Evolutionary conservation across 2,329 filamentous ascomycete species (phyloP).

Genomic region (Paecilomyces sp.): DNA sequence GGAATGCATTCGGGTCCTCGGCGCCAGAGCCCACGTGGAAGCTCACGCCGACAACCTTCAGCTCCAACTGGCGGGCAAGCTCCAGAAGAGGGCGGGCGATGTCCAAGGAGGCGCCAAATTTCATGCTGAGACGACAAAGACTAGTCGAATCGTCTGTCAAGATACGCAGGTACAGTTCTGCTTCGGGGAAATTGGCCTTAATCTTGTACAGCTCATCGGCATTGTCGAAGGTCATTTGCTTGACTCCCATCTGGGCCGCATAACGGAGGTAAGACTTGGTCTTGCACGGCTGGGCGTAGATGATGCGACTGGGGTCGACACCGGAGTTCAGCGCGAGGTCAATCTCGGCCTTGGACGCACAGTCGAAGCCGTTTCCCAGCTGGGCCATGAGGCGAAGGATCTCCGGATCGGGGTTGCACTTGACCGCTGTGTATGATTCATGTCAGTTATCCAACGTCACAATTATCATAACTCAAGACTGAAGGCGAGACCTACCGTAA

Average conservation of each 20-base stretch:
- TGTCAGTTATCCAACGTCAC: constrained; percentile 3
- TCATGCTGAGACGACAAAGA: constrained; percentile 90
- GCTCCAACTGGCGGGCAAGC: constrained; percentile 70
- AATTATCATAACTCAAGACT: background rate
- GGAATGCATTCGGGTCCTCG: constrained; percentile 84
- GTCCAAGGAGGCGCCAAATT: constrained; percentile 90
- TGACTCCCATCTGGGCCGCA: constrained; percentile 75
- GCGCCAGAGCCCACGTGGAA: constrained; percentile 98
- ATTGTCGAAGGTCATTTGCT: constrained; percentile 99
- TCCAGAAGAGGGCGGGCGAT: constrained; percentile 68
- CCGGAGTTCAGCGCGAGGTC: constrained; percentile 81
- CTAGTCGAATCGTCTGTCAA: constrained; percentile 93
- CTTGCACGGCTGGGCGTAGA: constrained; percentile 99
- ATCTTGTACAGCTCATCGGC: constrained; percentile 97
- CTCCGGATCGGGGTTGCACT: constrained; percentile 93
- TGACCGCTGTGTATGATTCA: constrained; percentile 61
- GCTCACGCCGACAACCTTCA: constrained; percentile 91
- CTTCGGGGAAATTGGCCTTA: constrained; percentile 80
- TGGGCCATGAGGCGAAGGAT: constrained; percentile 80
- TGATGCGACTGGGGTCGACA: constrained; percentile 82
- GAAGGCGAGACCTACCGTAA: constrained; percentile 60
- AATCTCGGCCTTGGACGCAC: constrained; percentile 95
- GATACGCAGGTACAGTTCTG: constrained; percentile 90
- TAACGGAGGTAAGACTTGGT: constrained; percentile 96
- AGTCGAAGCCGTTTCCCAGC: constrained; percentile 93